Base-by-base conservation (phyloP, 2,329 filamentous ascomycete genomes). In the Endoconidiophora polonica region DNA sequence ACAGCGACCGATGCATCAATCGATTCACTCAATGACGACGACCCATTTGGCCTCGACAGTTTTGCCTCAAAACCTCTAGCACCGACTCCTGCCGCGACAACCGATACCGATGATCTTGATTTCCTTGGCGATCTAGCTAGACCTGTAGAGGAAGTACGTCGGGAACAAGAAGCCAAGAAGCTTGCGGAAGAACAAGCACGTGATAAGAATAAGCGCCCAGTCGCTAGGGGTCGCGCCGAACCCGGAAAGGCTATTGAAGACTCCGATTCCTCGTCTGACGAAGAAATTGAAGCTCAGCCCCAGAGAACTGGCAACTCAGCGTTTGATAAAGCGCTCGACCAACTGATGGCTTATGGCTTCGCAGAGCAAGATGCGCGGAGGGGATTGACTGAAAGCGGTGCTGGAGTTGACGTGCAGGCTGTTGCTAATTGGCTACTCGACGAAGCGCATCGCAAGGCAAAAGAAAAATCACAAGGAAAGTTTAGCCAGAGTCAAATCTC, bases 331-430 rank as follows among this genome's bases (percentile, higher is more conserved):
- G 85, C 87, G 7, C 76, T 96, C 23, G 86, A 85, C 7, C 86
- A 96, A 61, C 68, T 98, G 23, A 79, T 95, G 2, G 90, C 95
- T 57, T 96, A 96, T 77, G 91, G 91, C 0, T 98, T 98, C 58
- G 79, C 86, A 0, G 74, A 79, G 0, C 85, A 94, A 52, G 86
- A 87, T 59, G 83, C 91, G n/a, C 74, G 76, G 49, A 72, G 81
- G 55, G 91, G 87, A 4, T 66, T 98, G 39, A 78, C 79, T 9
- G 82, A 86, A 58, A 94, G 84, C 29, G 82, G 86, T 3, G 80
- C 79, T 2, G 85, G 86, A 2, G 66, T 79, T 1, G 83, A 95
- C 60, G 77, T 94, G 7, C 86, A 94, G 62, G 81, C 79, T 45
- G 90, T 90, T 2, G 86, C 94, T 5, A 81, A 88, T 39, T 93